Evolutionary conservation across 805 yeast species (phyloP).

Genomic region (Metschnikowia aberdeeniae): DNA sequence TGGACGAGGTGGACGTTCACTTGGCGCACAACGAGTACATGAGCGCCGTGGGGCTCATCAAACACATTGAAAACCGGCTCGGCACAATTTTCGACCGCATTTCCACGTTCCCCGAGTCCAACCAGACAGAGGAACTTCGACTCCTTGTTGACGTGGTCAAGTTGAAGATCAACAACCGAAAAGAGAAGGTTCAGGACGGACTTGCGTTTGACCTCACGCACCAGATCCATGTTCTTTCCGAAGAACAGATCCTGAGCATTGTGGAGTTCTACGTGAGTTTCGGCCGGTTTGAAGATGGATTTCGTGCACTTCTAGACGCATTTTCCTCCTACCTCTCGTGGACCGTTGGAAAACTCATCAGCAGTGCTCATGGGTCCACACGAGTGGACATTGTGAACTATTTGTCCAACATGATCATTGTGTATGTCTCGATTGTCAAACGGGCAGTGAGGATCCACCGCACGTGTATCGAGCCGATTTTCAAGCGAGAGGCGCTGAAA

Average conservation of each 20-base stretch:
- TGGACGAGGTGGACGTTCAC: slow-evolving; percentile 67
- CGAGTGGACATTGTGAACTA: slow-evolving; percentile 41
- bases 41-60: slow-evolving; percentile 41
- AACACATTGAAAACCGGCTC: slow-evolving; percentile 34
- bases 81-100: slow-evolving; percentile 26
- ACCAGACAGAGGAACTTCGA: slow-evolving; percentile 23
- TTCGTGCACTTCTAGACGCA: slow-evolving; percentile 31
- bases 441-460: slow-evolving; percentile 55
- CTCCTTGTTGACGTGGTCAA: slow-evolving; percentile 39
- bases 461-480: slow-evolving; percentile 43
- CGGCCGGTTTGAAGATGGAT: slow-evolving; percentile 34
- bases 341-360: slow-evolving; percentile 32
- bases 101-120: slow-evolving; percentile 11
- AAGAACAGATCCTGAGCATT: slow-evolving; percentile 29
- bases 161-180: slow-evolving; percentile 37
- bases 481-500: slow-evolving; percentile 25
- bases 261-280: slow-evolving; percentile 35
- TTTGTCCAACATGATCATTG: slow-evolving; percentile 36
- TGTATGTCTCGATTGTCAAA: slow-evolving; percentile 31
- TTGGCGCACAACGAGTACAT: slow-evolving; percentile 57
- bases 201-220: slow-evolving; percentile 36
- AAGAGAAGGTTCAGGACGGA: slow-evolving; percentile 33
- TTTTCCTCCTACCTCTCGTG: slow-evolving; percentile 28
- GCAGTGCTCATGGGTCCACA: slow-evolving; percentile 41
- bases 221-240: slow-evolving; percentile 28